A percentile compares a stretch with the other conserved stretches of the same genome.
These are phyloP conservation scores for Myxozyma vanderwaltii DNA, from an alignment of 805 yeast genomes.

Conservation along the genomic window DNA sequence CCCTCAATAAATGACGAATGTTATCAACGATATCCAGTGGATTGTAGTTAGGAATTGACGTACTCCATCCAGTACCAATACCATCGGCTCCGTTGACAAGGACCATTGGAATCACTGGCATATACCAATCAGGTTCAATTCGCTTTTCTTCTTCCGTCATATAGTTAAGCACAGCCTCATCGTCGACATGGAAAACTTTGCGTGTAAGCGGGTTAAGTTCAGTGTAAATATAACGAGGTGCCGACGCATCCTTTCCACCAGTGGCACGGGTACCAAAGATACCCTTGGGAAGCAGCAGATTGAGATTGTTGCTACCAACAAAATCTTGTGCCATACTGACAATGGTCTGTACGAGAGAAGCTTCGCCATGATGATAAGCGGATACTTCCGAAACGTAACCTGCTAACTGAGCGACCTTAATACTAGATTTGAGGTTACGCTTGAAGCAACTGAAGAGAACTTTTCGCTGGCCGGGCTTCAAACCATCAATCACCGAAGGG, in stretches of 20 bases:
- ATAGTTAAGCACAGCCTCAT: constrained; percentile 74
- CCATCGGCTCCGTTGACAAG: constrained; percentile 96
- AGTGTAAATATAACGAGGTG: constrained; percentile 94
- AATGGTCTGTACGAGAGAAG: constrained; percentile 82
- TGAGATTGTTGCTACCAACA: constrained; percentile 87
- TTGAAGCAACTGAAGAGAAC: constrained; percentile 86
- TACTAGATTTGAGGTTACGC: constrained; percentile 71
- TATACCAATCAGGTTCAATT: constrained; percentile 94
- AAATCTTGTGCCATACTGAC: constrained; percentile 94
- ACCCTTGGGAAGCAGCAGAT: constrained; percentile 86
- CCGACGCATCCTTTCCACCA: constrained; percentile 99
- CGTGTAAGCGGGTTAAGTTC: constrained; percentile 76
- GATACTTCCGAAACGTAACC: constrained; percentile 89
- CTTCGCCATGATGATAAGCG: constrained; percentile 95
- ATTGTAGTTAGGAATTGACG: constrained; percentile 85
- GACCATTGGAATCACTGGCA: constrained; percentile 93
- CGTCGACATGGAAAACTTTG: constrained; percentile 74
- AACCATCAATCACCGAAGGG: constrained; percentile 91
- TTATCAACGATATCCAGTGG: constrained; percentile 81
- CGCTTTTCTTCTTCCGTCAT: constrained; percentile 90
- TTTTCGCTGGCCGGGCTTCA: constrained; percentile 96
- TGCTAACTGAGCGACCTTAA: constrained; percentile 86
- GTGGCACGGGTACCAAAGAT: constrained; percentile 93
- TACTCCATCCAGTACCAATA: constrained; percentile 99
- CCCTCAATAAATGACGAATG: constrained; percentile 65